A percentile compares a stretch with the other conserved stretches of the same genome.
These are phyloP conservation scores for Cordyceps pruinosa DNA, from an alignment of 2,329 filamentous ascomycete genomes.

Conservation along the genomic window DNA sequence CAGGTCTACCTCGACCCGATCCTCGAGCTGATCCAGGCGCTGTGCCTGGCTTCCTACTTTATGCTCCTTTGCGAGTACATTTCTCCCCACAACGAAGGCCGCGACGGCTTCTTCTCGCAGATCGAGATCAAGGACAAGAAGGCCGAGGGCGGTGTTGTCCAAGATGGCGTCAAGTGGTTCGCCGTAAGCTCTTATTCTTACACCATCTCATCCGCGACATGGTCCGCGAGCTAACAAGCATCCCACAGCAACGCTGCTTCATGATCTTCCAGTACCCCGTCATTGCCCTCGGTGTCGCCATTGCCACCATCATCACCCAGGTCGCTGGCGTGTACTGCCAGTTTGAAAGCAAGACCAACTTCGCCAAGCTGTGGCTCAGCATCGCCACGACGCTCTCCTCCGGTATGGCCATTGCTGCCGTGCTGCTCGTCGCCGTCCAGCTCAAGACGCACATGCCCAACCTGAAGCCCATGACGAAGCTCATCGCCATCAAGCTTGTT, in stretches of 20 bases:
- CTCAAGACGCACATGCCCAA: conserved; percentile 13
- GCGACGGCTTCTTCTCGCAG: conserved; percentile 30
- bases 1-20: conserved; percentile 34
- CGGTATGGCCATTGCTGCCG: conserved; percentile 18
- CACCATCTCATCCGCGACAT: not conserved
- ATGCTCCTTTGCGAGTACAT: conserved; percentile 37
- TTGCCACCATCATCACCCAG: conserved; percentile 24
- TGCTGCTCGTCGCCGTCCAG: conserved; percentile 17
- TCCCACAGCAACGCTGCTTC: conserved; percentile 24
- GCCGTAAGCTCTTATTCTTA: conserved; percentile 18
- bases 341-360: conserved; percentile 21
- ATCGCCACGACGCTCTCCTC: conserved; percentile 21
- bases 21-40: conserved; percentile 31
- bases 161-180: conserved; percentile 28
- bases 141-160: conserved; percentile 14
- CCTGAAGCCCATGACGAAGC: conserved; percentile 12
- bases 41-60: conserved; percentile 37
- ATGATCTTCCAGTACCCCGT: conserved; percentile 35
- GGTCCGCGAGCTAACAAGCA: not conserved
- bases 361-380: conserved; percentile 27
- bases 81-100: conserved; percentile 26
- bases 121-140: conserved; percentile 25
- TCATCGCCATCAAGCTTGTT: conserved; percentile 18
- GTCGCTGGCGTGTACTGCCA: conserved; percentile 25
- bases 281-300: conserved; percentile 35